Conservation (phyloP, 306 rosid genomes). For the Gynostemma pentaphyllum region DNA sequence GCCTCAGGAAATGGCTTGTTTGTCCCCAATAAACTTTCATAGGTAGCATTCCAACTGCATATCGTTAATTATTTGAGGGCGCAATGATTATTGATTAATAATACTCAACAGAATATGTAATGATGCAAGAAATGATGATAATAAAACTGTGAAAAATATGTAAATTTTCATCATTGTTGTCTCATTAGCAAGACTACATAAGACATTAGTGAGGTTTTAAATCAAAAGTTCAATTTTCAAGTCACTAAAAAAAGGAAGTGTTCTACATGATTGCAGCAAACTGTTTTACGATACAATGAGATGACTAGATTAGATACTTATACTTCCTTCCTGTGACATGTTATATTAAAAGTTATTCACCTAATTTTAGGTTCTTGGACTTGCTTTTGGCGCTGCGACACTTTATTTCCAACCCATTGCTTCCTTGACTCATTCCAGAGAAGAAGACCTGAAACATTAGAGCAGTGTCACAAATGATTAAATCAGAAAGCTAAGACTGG, state of each 20-base stretch:
- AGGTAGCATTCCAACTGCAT: conserved; percentile 63
- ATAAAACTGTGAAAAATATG: not conserved
- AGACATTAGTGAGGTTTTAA: not conserved
- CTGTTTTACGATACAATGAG: not conserved
- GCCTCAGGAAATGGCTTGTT: conserved; percentile 47
- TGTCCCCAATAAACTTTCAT: conserved; percentile 57
- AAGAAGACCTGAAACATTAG: conserved; percentile 50
- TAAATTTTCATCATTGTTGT: not conserved
- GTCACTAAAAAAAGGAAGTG: not conserved
- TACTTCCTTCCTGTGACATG: not conserved
- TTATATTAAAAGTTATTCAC: conserved; percentile 23
- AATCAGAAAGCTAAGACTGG: not conserved
- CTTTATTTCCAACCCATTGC: conserved; percentile 58
- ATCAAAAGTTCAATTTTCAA: not conserved
- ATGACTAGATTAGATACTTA: not conserved
- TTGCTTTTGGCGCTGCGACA: conserved; percentile 18
- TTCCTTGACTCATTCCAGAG: conserved; percentile 71
- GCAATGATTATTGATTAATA: not conserved
- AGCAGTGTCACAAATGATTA: not conserved
- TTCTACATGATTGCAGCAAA: not conserved
- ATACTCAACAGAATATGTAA: too few species aligned
- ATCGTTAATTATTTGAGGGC: not conserved
- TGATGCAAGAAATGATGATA: not conserved
- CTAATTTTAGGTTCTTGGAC: conserved; percentile 52
- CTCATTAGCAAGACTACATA: not conserved